Conservation (phyloP, 2,329 filamentous ascomycete genomes). For the Exophiala sideris region DNA sequence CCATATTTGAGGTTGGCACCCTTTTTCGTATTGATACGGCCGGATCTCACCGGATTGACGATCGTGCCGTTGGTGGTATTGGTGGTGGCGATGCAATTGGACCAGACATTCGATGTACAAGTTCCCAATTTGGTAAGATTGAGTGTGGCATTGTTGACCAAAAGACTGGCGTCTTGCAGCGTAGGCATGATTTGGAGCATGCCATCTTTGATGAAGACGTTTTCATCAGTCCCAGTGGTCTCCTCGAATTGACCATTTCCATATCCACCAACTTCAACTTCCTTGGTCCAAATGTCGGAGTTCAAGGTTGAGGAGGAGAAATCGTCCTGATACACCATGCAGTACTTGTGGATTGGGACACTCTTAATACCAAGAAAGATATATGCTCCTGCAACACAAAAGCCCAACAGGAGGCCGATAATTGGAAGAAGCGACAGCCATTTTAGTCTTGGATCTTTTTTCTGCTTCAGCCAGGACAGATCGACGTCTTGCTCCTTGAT, state of each 20-base stretch:
- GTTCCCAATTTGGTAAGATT: conserved; percentile 64
- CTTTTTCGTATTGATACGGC: conserved; percentile 70
- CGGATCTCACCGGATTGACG: conserved; percentile 73
- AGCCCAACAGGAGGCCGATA: conserved; percentile 65
- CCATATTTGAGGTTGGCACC: conserved; percentile 74
- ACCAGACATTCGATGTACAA: conserved; percentile 62
- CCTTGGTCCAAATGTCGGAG: conserved; percentile 61
- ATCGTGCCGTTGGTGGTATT: conserved; percentile 76
- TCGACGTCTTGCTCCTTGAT: conserved; percentile 67
- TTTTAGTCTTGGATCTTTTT: conserved; percentile 73
- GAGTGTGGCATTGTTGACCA: conserved; percentile 65
- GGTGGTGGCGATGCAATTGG: conserved; percentile 66
- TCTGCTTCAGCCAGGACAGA: conserved; percentile 68
- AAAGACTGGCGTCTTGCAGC: conserved; percentile 64
- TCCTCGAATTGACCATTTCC: conserved; percentile 77
- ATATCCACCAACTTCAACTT: conserved; percentile 53
- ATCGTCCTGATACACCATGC: conserved; percentile 63
- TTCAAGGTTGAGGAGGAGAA: conserved; percentile 55
- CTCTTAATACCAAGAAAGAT: conserved; percentile 71
- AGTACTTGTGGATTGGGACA: conserved; percentile 73
- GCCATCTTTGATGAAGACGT: conserved; percentile 69
- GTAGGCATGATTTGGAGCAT: conserved; percentile 73
- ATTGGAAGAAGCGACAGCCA: conserved; percentile 80
- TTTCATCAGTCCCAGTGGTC: conserved; percentile 69
- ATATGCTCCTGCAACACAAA: conserved; percentile 66